These are phyloP conservation scores for Lepidium didymum DNA, from an alignment of 345 rosid species.

Conservation along the genomic window DNA sequence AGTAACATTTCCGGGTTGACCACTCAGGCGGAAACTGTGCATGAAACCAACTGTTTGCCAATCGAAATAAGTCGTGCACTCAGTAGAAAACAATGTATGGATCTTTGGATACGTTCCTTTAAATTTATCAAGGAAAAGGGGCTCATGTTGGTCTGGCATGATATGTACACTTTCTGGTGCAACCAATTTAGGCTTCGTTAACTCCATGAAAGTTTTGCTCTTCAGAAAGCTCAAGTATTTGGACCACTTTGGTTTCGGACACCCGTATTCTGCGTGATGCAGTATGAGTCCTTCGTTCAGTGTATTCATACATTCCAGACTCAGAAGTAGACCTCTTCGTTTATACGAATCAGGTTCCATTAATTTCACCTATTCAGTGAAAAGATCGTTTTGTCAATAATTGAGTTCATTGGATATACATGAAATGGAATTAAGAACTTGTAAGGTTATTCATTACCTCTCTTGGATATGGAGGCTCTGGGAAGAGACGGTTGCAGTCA, in stretches of 20 bases:
- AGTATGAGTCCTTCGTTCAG: slow-evolving; percentile 82
- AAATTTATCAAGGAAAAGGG: slow-evolving; percentile 34
- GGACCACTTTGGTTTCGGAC: slow-evolving; percentile 80
- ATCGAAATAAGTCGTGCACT: slow-evolving; percentile 87
- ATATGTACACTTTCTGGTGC: slow-evolving; percentile 31
- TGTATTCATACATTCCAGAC: slow-evolving; percentile 79
- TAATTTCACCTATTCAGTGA: slow-evolving; percentile 43
- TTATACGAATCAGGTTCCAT: slow-evolving; percentile 62
- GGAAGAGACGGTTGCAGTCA: slow-evolving; percentile 76
- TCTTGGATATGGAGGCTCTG: slow-evolving; percentile 96
- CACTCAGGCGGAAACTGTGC: slow-evolving; percentile 86
- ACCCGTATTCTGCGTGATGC: slow-evolving; percentile 70
- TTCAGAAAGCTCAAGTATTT: slow-evolving; percentile 88
- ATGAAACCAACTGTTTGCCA: slow-evolving; percentile 98
- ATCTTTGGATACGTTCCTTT: slow-evolving; percentile 59
- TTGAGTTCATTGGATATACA: background rate
- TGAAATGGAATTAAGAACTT: background rate
- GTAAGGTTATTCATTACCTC: slow-evolving; percentile 58
- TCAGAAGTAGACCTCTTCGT: slow-evolving; percentile 56
- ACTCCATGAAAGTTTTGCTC: slow-evolving; percentile 81
- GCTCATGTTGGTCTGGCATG: slow-evolving; percentile 33
- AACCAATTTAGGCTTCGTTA: slow-evolving; percentile 64
- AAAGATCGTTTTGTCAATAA: background rate
- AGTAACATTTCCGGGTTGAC: slow-evolving; percentile 93
- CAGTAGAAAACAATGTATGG: slow-evolving; percentile 91